Percentiles rank a stretch among this genome's conserved stretches.
Conservation (phyloP, 176 grass and related monocot genomes). For the Elymus sibiricus region DNA sequence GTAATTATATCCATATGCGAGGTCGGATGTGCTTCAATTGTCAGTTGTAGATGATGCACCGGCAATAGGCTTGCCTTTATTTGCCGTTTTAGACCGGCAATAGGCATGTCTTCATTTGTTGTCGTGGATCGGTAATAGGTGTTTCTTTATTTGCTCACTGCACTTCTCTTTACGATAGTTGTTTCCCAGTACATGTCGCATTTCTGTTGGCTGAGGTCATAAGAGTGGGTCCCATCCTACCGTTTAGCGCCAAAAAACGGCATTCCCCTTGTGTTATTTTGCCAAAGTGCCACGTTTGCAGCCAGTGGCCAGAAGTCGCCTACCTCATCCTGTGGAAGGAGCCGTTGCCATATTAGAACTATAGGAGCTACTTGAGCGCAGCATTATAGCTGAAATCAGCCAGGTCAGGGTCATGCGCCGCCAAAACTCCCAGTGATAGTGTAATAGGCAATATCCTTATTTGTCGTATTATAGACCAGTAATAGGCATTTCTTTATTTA, state of each 20-base stretch:
- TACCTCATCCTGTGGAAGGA: background rate
- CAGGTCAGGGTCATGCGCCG: background rate
- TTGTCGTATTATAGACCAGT: too few species aligned
- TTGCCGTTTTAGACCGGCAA: background rate
- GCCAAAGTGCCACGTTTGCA: background rate
- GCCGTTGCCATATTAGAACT: background rate
- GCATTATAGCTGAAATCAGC: constrained; percentile 3
- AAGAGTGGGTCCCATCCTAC: background rate
- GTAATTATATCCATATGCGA: background rate
- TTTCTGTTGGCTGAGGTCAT: background rate
- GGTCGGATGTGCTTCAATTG: background rate
- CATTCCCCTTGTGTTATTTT: background rate
- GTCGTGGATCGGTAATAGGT: background rate
- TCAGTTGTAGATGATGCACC: background rate
- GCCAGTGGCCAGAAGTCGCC: background rate
- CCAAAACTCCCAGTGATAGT: background rate
- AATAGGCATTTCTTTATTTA: background rate
- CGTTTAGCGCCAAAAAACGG: background rate
- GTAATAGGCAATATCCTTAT: too few species aligned
- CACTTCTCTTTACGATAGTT: background rate
- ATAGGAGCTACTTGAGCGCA: background rate
- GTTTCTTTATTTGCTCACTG: background rate
- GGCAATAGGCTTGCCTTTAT: constrained; percentile 12
- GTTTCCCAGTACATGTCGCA: constrained; percentile 9
- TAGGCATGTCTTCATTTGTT: constrained; percentile 8